Conservation (phyloP, 2,329 filamentous ascomycete genomes). For the Bipolaris gigantea region DNA sequence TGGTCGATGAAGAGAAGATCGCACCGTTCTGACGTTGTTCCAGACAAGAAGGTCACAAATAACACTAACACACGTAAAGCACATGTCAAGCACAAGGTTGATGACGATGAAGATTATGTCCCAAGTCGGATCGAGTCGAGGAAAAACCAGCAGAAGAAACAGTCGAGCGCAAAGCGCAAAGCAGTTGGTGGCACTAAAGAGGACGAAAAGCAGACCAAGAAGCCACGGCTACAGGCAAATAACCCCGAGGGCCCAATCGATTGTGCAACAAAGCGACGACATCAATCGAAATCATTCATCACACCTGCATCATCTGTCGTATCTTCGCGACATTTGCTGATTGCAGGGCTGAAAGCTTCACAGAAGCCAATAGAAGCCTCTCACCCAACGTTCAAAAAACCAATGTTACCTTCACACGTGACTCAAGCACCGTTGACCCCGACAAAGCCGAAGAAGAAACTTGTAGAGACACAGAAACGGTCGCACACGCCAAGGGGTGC, state of each 20-base stretch:
- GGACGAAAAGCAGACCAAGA: background rate
- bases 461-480: slow-evolving; percentile 3
- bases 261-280: background rate
- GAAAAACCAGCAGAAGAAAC: slow-evolving; percentile 4
- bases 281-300: background rate
- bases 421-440: slow-evolving; percentile 21
- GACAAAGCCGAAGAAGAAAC: slow-evolving; percentile 5
- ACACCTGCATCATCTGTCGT: slow-evolving; percentile 2
- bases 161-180: slow-evolving; percentile 15
- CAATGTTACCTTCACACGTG: slow-evolving; percentile 10
- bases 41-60: background rate
- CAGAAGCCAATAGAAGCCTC: slow-evolving; percentile 5
- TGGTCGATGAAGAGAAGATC: slow-evolving; percentile 1
- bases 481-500: slow-evolving; percentile 12
- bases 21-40: background rate
- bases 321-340: slow-evolving; percentile 13
- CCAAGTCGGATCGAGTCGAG: slow-evolving; percentile 3
- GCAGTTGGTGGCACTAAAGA: background rate
- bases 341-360: slow-evolving; percentile 17
- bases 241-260: background rate
- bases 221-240: background rate
- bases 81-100: slow-evolving; percentile 5
- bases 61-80: slow-evolving; percentile 1
- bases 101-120: slow-evolving; percentile 19
- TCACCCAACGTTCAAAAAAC: slow-evolving; percentile 21